Evolutionary conservation across 345 rosid species (phyloP).

Genomic region (Eucalyptus polybractea): DNA sequence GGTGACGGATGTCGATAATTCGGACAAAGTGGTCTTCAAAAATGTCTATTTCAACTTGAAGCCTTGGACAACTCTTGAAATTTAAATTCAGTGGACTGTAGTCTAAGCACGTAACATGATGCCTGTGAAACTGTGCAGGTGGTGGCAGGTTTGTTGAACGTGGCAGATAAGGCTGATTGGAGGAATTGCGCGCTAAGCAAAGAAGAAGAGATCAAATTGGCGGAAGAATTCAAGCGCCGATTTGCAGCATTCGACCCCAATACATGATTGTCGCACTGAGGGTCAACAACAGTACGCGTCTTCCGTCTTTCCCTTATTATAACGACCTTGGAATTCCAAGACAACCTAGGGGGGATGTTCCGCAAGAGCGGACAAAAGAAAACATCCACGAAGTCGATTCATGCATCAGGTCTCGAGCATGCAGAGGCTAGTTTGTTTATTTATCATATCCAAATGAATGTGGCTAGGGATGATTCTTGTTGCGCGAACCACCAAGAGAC

Average conservation of each 20-base stretch:
- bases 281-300: not conserved
- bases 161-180: slow-evolving; percentile 85
- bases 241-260: slow-evolving; percentile 63
- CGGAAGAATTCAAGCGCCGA: slow-evolving; percentile 49
- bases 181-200: slow-evolving; percentile 54
- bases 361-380: not conserved
- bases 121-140: slow-evolving; percentile 32
- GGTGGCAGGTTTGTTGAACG: slow-evolving; percentile 75
- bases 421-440: not conserved
- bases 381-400: not conserved
- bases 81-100: not conserved
- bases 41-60: not conserved
- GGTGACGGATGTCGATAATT: not conserved
- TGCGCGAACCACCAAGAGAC: not conserved
- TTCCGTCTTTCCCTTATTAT: not conserved
- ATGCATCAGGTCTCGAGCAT: not conserved
- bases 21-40: not conserved
- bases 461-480: not conserved
- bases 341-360: not conserved
- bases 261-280: not conserved
- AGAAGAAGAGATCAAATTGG: slow-evolving; percentile 61
- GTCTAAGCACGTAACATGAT: not conserved
- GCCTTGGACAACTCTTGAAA: not conserved
- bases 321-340: not conserved
- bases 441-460: not conserved